Conservation (phyloP, 1,284 basidiomycete species). For the Fomitopsis pinicola region DNA sequence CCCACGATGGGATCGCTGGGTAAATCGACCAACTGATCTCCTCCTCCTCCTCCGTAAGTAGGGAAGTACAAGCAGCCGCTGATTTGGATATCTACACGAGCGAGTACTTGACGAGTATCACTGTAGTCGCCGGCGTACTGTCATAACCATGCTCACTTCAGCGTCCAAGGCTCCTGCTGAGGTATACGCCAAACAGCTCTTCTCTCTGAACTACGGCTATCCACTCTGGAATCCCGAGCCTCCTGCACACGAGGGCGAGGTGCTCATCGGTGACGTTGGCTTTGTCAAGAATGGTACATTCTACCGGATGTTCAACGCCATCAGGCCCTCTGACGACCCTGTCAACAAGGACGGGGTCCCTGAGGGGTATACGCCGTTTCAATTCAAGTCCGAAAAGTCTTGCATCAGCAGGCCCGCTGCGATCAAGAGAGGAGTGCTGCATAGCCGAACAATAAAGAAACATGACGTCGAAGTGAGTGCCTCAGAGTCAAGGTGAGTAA, state of each 20-base stretch:
- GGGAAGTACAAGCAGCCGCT: no score
- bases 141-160: no score
- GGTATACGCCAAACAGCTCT: constrained; percentile 9
- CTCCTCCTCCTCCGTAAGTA: no score
- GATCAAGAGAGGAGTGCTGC: no score
- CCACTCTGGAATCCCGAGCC: constrained; percentile 13
- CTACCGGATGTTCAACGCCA: constrained; percentile 12
- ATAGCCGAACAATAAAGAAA: no score
- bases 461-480: no score
- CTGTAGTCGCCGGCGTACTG: no score
- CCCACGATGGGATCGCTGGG: no score
- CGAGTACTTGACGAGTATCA: no score
- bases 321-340: background rate
- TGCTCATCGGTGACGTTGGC: constrained; percentile 13
- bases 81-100: no score
- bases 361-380: background rate
- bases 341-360: background rate
- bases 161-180: background rate
- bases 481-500: no score
- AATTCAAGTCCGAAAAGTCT: background rate
- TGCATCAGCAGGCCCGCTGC: background rate
- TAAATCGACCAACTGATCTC: no score
- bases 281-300: constrained; percentile 12
- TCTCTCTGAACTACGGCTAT: constrained; percentile 9
- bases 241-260: constrained; percentile 1